Conservation (phyloP, 441 rosid genomes). For the Macaranga tanarius region DNA sequence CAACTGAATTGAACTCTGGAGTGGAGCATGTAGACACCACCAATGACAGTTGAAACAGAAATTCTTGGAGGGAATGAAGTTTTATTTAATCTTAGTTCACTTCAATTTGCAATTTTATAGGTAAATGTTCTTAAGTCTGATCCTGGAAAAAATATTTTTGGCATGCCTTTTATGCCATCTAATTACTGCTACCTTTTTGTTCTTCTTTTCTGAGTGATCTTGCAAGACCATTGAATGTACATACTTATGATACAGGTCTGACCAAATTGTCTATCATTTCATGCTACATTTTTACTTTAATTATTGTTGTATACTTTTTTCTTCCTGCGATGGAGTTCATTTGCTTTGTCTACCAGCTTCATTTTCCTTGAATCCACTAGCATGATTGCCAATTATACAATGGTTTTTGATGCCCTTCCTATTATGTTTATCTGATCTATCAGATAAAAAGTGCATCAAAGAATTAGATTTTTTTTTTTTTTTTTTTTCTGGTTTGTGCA, state of each 20-base stretch:
- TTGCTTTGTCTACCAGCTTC: background rate
- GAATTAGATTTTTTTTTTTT: background rate
- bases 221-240: background rate
- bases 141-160: background rate
- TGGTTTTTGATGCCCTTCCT: background rate
- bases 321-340: background rate
- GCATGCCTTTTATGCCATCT: conserved; percentile 12
- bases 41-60: conserved; percentile 15
- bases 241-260: background rate
- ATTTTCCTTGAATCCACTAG: background rate
- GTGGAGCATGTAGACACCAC: conserved; percentile 29
- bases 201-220: background rate
- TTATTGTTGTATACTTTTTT: background rate
- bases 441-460: background rate
- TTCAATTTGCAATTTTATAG: conserved; percentile 14
- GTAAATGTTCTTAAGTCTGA: conserved; percentile 25
- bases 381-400: background rate
- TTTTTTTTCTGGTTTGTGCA: background rate
- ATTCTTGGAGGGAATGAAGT: conserved; percentile 10
- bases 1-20: conserved; percentile 31
- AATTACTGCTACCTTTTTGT: background rate
- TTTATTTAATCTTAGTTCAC: conserved; percentile 8
- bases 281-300: background rate
- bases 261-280: background rate
- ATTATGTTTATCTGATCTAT: background rate